Evolutionary conservation across 73 alveolate species (phyloP).

Genomic region (Tetrahymena malaccensis): DNA sequence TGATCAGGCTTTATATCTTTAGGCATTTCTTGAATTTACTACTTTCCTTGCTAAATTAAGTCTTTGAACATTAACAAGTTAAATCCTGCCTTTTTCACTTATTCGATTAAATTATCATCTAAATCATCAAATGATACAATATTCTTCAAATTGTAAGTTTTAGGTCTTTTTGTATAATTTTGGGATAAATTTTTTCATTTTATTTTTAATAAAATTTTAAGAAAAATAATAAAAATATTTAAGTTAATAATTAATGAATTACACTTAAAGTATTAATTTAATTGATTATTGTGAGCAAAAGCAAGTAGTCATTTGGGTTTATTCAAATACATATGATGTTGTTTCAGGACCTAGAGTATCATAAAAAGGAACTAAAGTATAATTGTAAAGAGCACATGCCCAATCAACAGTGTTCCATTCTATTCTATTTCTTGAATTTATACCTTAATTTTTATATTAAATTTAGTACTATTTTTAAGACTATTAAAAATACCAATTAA

Average conservation of each 20-base stretch:
- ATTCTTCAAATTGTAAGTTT: constrained; percentile 3
- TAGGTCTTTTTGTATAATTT: constrained; percentile 24
- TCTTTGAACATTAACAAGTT: constrained; percentile 3
- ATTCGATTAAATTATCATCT: background rate
- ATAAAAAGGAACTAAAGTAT: constrained; percentile 63
- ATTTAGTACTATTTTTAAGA: background rate
- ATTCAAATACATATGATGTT: background rate
- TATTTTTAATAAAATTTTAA: constrained; percentile 62
- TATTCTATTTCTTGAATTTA: constrained; percentile 59
- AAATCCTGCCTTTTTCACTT: constrained; percentile 8
- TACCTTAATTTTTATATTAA: constrained; percentile 8
- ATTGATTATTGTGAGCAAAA: constrained; percentile 11
- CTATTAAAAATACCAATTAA: background rate
- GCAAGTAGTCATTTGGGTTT: constrained; percentile 45
- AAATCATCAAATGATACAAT: constrained; percentile 25
- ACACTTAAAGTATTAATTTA: constrained; percentile 46
- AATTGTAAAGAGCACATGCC: constrained; percentile 36
- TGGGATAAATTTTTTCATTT: too few species aligned
- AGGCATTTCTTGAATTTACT: background rate
- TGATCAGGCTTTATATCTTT: constrained; percentile 4
- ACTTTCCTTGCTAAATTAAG: constrained; percentile 4
- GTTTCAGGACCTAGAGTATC: constrained; percentile 52
- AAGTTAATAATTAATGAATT: constrained; percentile 11
- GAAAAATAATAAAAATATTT: too few species aligned
- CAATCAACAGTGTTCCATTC: constrained; percentile 64